Evolutionary conservation across 2,329 filamentous ascomycete genomes (phyloP).

Genomic region (Chaetothyriales sp.): DNA sequence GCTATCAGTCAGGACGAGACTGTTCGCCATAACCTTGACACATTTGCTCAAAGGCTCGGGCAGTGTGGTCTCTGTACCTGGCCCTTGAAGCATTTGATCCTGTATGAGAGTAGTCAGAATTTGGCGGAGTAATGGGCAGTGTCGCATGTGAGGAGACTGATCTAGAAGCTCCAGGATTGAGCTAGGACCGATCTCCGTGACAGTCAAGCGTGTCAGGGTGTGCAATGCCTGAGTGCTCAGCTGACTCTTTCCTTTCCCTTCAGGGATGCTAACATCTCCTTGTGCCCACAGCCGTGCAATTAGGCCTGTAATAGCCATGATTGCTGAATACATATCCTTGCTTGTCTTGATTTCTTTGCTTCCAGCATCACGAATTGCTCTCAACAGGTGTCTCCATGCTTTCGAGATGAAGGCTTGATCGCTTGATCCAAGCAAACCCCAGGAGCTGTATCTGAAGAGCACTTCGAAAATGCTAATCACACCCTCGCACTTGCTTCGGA

Average conservation of each 20-base stretch:
- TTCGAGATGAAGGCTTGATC: slow-evolving; percentile 38
- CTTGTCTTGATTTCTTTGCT: slow-evolving; percentile 86
- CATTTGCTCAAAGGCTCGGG: not conserved
- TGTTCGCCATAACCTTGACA: not conserved
- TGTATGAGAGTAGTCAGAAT: not conserved
- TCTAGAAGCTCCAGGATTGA: slow-evolving; percentile 1
- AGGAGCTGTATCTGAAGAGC: slow-evolving; percentile 36
- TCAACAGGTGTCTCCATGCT: slow-evolving; percentile 46
- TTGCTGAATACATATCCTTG: slow-evolving; percentile 35
- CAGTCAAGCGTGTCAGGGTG: not conserved
- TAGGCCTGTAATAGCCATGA: not conserved
- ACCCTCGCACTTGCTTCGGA: slow-evolving; percentile 52
- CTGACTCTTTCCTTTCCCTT: not conserved
- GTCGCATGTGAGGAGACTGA: not conserved
- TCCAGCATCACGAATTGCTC: slow-evolving; percentile 43
- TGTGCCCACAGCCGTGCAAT: not conserved
- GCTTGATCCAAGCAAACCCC: slow-evolving; percentile 22
- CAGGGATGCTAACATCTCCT: not conserved
- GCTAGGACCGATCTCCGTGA: slow-evolving; percentile 1
- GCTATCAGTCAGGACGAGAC: not conserved
- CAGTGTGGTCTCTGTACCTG: not conserved
- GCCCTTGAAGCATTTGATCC: not conserved
- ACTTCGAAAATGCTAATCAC: slow-evolving; percentile 49
- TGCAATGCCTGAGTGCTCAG: not conserved
- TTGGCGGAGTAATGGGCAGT: not conserved